A percentile compares a stretch with the other conserved stretches of the same genome.
Evolutionary conservation across 352 stramenopile genomes (phyloP).

Genomic region (Phytophthora litchii): DNA sequence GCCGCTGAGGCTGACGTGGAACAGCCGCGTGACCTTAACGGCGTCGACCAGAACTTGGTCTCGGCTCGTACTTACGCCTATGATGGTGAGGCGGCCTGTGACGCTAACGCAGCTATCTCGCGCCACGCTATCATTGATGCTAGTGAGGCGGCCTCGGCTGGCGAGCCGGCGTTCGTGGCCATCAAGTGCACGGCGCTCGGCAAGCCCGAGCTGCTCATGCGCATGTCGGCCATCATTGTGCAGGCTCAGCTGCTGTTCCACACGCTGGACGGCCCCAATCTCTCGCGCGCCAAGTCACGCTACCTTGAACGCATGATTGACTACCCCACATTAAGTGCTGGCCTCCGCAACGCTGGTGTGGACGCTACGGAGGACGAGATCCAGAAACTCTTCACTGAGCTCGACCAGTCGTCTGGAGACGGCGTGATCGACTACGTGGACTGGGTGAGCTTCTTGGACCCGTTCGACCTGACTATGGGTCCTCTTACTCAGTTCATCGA

Average conservation of each 20-base stretch:
- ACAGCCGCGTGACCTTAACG: constrained; percentile 77
- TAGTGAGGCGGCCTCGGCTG: constrained; percentile 38
- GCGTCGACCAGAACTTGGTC: constrained; percentile 84
- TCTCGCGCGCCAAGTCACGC: constrained; percentile 82
- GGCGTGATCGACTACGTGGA: constrained; percentile 94
- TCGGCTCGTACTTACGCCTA: constrained; percentile 96
- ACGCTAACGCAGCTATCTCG: constrained; percentile 90
- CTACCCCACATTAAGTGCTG: constrained; percentile 75
- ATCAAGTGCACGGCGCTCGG: constrained; percentile 98
- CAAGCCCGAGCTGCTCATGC: constrained; percentile 95
- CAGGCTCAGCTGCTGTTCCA: constrained; percentile 93
- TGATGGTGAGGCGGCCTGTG: constrained; percentile 93
- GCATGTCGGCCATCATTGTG: constrained; percentile 94
- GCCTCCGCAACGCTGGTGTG: constrained; percentile 69
- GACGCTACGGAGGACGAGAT: constrained; percentile 70
- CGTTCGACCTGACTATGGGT: constrained; percentile 90
- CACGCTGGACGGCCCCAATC: constrained; percentile 87
- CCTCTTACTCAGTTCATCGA: constrained; percentile 89
- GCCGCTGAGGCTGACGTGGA: constrained; percentile 93
- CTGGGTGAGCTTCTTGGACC: constrained; percentile 93
- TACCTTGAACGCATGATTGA: constrained; percentile 84
- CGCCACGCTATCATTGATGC: constrained; percentile 84
- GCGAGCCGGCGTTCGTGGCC: constrained; percentile 92
- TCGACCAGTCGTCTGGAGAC: constrained; percentile 71
- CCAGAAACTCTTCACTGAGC: constrained; percentile 63